A percentile compares a stretch with the other conserved stretches of the same genome.
phyloP scores from a whole-genome alignment of 2,329 filamentous ascomycete species.

The Alternaria sp. region DNA sequence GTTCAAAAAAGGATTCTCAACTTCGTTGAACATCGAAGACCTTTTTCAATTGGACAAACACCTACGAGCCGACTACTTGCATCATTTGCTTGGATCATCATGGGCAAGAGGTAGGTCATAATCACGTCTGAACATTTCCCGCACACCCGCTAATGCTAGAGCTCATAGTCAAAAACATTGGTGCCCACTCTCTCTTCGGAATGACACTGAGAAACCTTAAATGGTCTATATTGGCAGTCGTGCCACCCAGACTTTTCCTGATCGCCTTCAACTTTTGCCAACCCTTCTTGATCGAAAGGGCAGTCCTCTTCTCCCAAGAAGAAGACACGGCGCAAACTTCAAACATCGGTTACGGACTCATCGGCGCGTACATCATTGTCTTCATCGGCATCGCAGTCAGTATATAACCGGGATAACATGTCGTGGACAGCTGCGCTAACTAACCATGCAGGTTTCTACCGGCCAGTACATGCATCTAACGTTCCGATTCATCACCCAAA shows the following conservation, averaged over 20 bases:
- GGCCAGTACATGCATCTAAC: slow-evolving; percentile 45
- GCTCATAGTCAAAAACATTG: slow-evolving; percentile 17
- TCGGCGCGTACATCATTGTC: slow-evolving; percentile 43
- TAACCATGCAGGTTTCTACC: slow-evolving; percentile 32
- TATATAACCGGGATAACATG: neutral
- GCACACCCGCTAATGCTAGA: slow-evolving; percentile 1
- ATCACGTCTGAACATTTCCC: neutral
- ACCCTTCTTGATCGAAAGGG: slow-evolving; percentile 44
- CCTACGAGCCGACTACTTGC: slow-evolving; percentile 51
- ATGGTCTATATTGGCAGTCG: slow-evolving; percentile 40
- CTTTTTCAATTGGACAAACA: slow-evolving; percentile 55
- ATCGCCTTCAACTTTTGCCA: slow-evolving; percentile 48
- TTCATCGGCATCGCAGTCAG: slow-evolving; percentile 44
- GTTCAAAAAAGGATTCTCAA: slow-evolving; percentile 57
- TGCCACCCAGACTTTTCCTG: slow-evolving; percentile 37
- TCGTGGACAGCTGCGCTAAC: slow-evolving; percentile 18
- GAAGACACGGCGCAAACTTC: slow-evolving; percentile 16
- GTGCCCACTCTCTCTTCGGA: slow-evolving; percentile 33
- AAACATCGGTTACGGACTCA: slow-evolving; percentile 43
- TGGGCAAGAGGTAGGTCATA: slow-evolving; percentile 50
- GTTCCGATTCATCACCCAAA: slow-evolving; percentile 44
- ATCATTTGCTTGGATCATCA: slow-evolving; percentile 44
- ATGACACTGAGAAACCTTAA: slow-evolving; percentile 35
- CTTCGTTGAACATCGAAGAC: slow-evolving; percentile 52
- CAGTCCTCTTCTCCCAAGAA: slow-evolving; percentile 36